phyloP scores from a whole-genome alignment of 2,329 filamentous ascomycete genomes.

The Claviceps digitariae region DNA sequence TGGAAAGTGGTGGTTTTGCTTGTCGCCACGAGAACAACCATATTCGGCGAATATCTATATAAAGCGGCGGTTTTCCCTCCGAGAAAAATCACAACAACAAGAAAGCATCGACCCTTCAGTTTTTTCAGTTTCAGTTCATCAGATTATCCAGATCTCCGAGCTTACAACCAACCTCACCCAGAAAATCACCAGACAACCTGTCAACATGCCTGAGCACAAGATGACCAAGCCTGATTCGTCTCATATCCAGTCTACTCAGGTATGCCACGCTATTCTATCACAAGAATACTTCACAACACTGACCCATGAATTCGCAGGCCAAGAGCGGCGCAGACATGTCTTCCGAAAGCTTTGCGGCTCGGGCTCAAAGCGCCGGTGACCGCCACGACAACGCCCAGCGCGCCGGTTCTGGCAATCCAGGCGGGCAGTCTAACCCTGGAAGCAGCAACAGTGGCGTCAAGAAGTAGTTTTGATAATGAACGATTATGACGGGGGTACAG shows the following conservation, averaged over 20 bases:
- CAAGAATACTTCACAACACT: neutral
- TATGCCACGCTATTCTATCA: neutral
- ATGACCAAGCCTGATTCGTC: neutral
- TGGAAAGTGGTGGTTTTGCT: neutral
- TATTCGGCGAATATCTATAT: neutral
- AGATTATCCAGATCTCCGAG: neutral
- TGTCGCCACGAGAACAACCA: neutral
- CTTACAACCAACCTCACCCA: neutral
- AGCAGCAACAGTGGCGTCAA: neutral
- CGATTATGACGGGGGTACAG: neutral
- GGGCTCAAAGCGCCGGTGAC: neutral
- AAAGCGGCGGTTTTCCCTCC: neutral
- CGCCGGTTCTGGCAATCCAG: too few species aligned
- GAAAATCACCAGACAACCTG: neutral
- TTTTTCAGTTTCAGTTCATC: neutral
- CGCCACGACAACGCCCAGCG: slow-evolving; percentile 4
- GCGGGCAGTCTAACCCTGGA: neutral
- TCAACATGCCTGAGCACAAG: neutral
- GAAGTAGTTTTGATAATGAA: neutral
- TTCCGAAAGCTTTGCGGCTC: neutral
- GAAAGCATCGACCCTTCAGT: neutral
- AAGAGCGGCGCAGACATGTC: neutral
- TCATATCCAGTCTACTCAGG: neutral
- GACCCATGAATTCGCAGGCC: neutral
- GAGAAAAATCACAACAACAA: neutral